Evolutionary conservation across 257 asterid genomes (phyloP).

Genomic region (Linderniella brevidens): DNA sequence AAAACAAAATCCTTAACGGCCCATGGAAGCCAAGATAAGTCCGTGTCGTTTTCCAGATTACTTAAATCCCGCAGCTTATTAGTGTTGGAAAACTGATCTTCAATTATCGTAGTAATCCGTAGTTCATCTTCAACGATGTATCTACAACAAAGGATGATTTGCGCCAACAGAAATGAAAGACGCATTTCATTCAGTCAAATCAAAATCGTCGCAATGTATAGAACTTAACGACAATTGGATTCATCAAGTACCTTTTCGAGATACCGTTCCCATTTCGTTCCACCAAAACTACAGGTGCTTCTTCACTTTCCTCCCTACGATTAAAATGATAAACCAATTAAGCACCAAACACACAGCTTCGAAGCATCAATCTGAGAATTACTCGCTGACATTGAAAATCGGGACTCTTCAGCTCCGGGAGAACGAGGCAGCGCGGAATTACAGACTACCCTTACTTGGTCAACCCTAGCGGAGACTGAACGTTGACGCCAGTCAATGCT

Average conservation of each 20-base stretch:
- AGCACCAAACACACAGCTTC: not conserved
- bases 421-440: constrained; percentile 19
- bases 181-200: not conserved
- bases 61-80: constrained; percentile 15
- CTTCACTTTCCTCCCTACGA: constrained; percentile 28
- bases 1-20: constrained; percentile 50
- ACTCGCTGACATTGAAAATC: constrained; percentile 13
- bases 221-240: not conserved
- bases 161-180: not conserved
- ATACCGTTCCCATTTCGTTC: constrained; percentile 75
- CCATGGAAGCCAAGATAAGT: constrained; percentile 58
- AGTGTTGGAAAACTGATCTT: constrained; percentile 22
- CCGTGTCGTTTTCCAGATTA: constrained; percentile 11
- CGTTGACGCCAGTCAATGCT: constrained; percentile 13
- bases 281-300: constrained; percentile 28
- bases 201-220: not conserved
- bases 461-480: constrained; percentile 16
- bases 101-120: constrained; percentile 32
- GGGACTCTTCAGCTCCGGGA: constrained; percentile 19
- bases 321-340: constrained; percentile 4
- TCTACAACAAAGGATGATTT: constrained; percentile 19
- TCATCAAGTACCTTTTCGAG: constrained; percentile 38
- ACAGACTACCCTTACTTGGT: constrained; percentile 22
- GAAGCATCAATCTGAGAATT: not conserved
- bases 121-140: constrained; percentile 47